Conservation (phyloP, 208 protist species). For the Phytomonas serpens region DNA sequence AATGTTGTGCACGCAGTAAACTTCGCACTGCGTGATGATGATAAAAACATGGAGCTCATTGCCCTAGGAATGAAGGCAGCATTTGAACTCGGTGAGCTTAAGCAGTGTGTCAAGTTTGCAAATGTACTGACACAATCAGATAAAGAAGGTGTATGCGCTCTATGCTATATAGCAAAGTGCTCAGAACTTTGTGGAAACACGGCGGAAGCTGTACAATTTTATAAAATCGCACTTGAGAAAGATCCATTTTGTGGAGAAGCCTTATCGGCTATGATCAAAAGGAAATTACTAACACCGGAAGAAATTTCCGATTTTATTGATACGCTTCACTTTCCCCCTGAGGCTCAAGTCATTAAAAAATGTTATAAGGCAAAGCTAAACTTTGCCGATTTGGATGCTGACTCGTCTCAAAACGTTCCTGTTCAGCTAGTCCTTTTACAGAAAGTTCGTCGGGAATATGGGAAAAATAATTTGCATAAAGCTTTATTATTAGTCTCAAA, state of each 20-base stretch:
- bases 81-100: slow-evolving; percentile 64
- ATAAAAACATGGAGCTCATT: slow-evolving; percentile 26
- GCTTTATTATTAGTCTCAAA: slow-evolving; percentile 52
- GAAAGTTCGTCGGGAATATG: slow-evolving; percentile 39
- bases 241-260: slow-evolving; percentile 74
- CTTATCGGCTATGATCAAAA: slow-evolving; percentile 56
- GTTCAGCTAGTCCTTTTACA: background rate
- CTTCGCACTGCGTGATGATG: slow-evolving; percentile 15
- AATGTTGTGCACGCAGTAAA: slow-evolving; percentile 36
- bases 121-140: slow-evolving; percentile 18
- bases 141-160: slow-evolving; percentile 30
- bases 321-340: slow-evolving; percentile 40
- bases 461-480: slow-evolving; percentile 62
- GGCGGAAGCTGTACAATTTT: slow-evolving; percentile 44
- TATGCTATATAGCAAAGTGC: slow-evolving; percentile 72
- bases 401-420: background rate
- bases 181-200: slow-evolving; percentile 56
- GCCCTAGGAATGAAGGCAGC: slow-evolving; percentile 53
- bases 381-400: background rate
- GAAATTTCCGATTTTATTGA: slow-evolving; percentile 44
- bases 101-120: slow-evolving; percentile 34
- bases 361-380: slow-evolving; percentile 16
- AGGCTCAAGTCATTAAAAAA: slow-evolving; percentile 26
- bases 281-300: slow-evolving; percentile 35
- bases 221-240: slow-evolving; percentile 46